Percentiles rank a stretch among this genome's conserved stretches.
phyloP scores from a whole-genome alignment of 257 asterid genomes.

The Avicennia marina region DNA sequence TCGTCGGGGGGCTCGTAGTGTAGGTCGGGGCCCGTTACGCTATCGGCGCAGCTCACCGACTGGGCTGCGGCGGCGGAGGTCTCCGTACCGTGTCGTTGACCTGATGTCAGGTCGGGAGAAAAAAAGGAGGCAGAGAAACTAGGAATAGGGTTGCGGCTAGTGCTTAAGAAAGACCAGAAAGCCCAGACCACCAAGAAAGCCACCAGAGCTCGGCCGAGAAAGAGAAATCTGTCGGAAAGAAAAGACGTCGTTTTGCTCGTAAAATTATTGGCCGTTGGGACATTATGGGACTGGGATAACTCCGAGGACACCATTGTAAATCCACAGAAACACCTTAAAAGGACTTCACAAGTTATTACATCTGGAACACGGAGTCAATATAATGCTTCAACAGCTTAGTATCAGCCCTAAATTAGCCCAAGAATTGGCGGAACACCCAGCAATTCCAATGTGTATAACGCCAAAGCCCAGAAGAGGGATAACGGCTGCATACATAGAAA shows the following conservation, averaged over 20 bases:
- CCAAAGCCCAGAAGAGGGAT: too few species aligned
- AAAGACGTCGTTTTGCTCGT: conserved; percentile 22
- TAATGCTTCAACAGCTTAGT: too few species aligned
- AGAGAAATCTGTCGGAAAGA: conserved; percentile 36
- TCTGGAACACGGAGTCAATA: too few species aligned
- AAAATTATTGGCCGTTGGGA: conserved; percentile 36
- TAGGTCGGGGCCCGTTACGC: conserved; percentile 3
- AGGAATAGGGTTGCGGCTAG: conserved; percentile 20
- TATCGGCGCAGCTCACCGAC: neutral
- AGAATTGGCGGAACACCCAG: too few species aligned
- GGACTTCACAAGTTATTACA: too few species aligned
- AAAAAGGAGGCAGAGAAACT: conserved; percentile 15
- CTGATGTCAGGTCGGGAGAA: too few species aligned
- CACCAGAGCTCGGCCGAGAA: conserved; percentile 36
- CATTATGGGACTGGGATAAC: conserved; percentile 19
- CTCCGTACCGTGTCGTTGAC: neutral
- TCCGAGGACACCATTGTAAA: conserved; percentile 32
- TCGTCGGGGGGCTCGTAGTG: conserved; percentile 43
- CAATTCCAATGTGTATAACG: too few species aligned
- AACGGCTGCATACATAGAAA: too few species aligned
- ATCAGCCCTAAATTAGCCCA: too few species aligned
- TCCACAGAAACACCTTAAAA: too few species aligned
- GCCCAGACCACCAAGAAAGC: conserved; percentile 44
- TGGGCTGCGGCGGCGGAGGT: neutral
- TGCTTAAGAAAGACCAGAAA: conserved; percentile 36